Percentiles rank a stretch among this genome's conserved stretches.
These are phyloP conservation scores for Scytalidium sp. DNA, from an alignment of 2,329 filamentous ascomycete species.

Conservation along the genomic window DNA sequence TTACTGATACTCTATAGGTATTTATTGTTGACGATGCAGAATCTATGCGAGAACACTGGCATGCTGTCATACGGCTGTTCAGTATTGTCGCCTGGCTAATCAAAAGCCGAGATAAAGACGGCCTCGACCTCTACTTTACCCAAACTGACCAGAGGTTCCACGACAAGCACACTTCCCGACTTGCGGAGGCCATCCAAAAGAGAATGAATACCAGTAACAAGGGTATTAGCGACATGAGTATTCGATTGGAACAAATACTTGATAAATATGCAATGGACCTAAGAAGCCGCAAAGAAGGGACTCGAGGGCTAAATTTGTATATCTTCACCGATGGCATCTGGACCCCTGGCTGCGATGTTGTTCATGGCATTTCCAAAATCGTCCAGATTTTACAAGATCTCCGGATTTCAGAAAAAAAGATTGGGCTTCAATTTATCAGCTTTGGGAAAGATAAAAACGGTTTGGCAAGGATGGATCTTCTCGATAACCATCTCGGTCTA, in stretches of 20 bases:
- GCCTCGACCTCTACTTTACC: conserved; percentile 11
- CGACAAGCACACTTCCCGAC: no score
- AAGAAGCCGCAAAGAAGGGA: no score
- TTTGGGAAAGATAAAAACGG: conserved; percentile 10
- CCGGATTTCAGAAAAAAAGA: conserved; percentile 1
- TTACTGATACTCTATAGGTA: conserved; percentile 8
- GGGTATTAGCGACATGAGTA: no score
- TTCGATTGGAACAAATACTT: no score
- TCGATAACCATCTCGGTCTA: conserved; percentile 7
- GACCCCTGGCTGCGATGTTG: conserved; percentile 1
- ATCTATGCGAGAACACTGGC: conserved; percentile 9
- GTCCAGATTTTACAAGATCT: conserved; percentile 4
- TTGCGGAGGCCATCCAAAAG: no score
- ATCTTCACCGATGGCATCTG: conserved; percentile 14
- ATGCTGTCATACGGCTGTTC: conserved; percentile 5
- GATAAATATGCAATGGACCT: no score
- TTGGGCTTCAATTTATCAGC: conserved; percentile 18
- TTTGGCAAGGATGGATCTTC: conserved; percentile 1
- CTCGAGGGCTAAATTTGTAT: conserved; percentile 11
- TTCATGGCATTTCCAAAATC: conserved; percentile 2
- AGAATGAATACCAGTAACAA: no score
- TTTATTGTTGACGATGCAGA: conserved; percentile 11
- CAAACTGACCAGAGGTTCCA: background rate
- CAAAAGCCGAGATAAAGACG: conserved; percentile 9
- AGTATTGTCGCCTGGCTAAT: conserved; percentile 11